Evolutionary conservation across 2,329 filamentous ascomycete genomes (phyloP).

Genomic region (Anthostomella pinea): DNA sequence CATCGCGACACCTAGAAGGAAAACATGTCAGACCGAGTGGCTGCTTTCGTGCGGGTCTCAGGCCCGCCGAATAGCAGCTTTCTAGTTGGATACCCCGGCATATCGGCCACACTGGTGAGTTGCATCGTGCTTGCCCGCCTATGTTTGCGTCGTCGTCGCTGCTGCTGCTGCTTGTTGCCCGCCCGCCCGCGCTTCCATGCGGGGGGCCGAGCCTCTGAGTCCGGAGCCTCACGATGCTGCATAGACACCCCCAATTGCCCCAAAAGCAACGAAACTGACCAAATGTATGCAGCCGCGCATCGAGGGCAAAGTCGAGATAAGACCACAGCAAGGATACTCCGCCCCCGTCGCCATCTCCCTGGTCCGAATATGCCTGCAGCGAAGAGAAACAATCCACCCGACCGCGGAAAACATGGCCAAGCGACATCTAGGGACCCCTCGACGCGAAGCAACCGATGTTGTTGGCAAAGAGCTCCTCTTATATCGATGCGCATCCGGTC

Average conservation of each 20-base stretch:
- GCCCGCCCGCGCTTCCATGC: slow-evolving; percentile 17
- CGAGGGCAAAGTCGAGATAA: slow-evolving; percentile 96
- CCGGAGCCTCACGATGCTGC: slow-evolving; percentile 6
- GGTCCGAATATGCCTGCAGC: slow-evolving; percentile 89
- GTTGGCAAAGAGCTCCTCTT: slow-evolving; percentile 95
- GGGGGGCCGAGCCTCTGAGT: slow-evolving; percentile 6
- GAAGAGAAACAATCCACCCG: slow-evolving; percentile 93
- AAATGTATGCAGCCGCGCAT: slow-evolving; percentile 71
- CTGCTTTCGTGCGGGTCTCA: slow-evolving; percentile 90
- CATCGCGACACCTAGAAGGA: slow-evolving; percentile 11
- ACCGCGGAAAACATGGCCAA: slow-evolving; percentile 92
- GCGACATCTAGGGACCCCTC: slow-evolving; percentile 83
- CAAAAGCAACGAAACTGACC: slow-evolving; percentile 5
- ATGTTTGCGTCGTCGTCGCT: slow-evolving; percentile 9
- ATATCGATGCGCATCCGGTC: slow-evolving; percentile 80
- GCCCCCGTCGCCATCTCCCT: slow-evolving; percentile 88
- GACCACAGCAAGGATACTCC: slow-evolving; percentile 79
- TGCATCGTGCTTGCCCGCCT: slow-evolving; percentile 27
- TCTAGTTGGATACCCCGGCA: slow-evolving; percentile 93
- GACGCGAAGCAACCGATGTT: slow-evolving; percentile 86
- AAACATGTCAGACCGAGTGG: slow-evolving; percentile 48
- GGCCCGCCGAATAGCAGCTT: slow-evolving; percentile 97
- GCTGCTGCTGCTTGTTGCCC: slow-evolving; percentile 6
- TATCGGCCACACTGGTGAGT: slow-evolving; percentile 94
- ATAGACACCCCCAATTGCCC: background rate